These are phyloP conservation scores for Malus sieversii DNA, from an alignment of 306 rosid species.

Conservation along the genomic window DNA sequence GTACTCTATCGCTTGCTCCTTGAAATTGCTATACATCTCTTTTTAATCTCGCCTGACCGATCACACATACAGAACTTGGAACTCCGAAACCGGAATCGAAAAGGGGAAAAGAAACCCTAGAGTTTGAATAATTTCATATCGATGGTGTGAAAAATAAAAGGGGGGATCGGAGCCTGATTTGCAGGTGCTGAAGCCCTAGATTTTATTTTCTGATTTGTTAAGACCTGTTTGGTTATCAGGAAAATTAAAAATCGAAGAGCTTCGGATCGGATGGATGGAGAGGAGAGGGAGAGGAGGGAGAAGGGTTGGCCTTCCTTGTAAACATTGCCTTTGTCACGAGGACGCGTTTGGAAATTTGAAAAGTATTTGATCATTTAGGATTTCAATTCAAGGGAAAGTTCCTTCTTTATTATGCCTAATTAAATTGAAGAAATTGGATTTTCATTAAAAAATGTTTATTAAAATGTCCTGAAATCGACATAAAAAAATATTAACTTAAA, in stretches of 20 bases:
- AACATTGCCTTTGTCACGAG: neutral
- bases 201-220: neutral
- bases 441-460: too few species aligned
- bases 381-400: neutral
- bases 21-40: conserved; percentile 95
- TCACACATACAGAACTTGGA: conserved; percentile 23
- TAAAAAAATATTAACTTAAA: too few species aligned
- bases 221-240: neutral
- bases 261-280: neutral
- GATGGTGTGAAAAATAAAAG: neutral
- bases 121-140: conserved; percentile 8
- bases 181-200: neutral
- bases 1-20: conserved; percentile 96
- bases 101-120: conserved; percentile 18
- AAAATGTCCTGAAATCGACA: too few species aligned
- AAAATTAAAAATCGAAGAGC: neutral
- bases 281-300: neutral
- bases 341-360: conserved; percentile 16
- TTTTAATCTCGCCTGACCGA: neutral
- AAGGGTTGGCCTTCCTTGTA: neutral
- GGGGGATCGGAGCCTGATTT: neutral
- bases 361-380: neutral
- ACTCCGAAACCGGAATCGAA: neutral
- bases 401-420: neutral
- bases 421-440: too few species aligned